Base-by-base conservation (phyloP, 2,329 filamentous ascomycete species). In the Dactylellina haptotyla region DNA sequence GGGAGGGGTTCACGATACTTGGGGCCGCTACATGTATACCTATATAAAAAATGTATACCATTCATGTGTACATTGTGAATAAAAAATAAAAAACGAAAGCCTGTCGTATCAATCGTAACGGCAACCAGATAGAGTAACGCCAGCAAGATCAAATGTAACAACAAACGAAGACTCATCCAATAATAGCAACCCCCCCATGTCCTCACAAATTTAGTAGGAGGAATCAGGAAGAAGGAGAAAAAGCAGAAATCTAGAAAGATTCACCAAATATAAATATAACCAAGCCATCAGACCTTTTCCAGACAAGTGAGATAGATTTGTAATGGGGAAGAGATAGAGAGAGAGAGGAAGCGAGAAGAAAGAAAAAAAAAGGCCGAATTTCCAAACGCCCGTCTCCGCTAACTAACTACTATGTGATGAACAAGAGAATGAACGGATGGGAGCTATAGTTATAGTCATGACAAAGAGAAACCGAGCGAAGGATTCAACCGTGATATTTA, bases 361-460 rank as follows among this genome's bases (percentile, higher is more conserved):
- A 23, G 48, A 41, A 32, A 41, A 67, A 32, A 51, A 50, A 37
- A 32, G 4, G 43, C 32, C 34, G 37, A 64, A 41, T 64, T 50
- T 58, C 59, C 59, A 64, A 72, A 72, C 67, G 67, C 67, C 67
- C 53, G 53, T 37, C 67, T 59, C 59, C 53, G 53, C 58, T 51
- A 45, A 25, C 37, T 64, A 58, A 57, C 51, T 59, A 26, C 53
- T 26, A 54, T 37, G 58, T 43, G 65, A 64, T 48, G 56, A 46
- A 63, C 56, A 62, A 30, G 46, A 63, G 39, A 62, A 62, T 39
- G 23, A 28, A 54, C 34, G 28, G 5, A 16, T 54, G 39, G 46
- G 51, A 41, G 37, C 26, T 61, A 69, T 26, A 28, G 14, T 26
- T 28, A 12, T 9, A 26, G n/a, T 18, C 26, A 54, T 37, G 26